Conservation (phyloP, 306 rosid genomes). For the Cicer yamashitae region DNA sequence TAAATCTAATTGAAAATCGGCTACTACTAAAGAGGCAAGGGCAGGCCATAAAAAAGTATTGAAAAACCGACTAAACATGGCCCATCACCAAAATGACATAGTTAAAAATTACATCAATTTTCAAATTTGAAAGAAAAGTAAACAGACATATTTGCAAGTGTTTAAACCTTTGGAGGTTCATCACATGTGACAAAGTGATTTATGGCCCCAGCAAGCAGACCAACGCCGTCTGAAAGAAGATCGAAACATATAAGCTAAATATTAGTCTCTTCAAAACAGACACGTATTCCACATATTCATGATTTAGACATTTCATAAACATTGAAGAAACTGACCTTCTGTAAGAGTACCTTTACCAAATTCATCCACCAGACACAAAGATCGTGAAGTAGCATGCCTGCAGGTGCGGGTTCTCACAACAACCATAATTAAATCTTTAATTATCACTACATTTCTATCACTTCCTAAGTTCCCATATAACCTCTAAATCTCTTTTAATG, state of each 20-base stretch:
- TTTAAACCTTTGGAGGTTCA: slow-evolving; percentile 84
- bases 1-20: slow-evolving; percentile 8
- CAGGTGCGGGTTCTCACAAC: slow-evolving; percentile 31
- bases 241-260: slow-evolving; percentile 33
- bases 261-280: slow-evolving; percentile 35
- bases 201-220: slow-evolving; percentile 92
- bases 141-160: slow-evolving; percentile 28
- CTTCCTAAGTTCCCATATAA: not conserved
- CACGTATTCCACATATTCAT: slow-evolving; percentile 25
- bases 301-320: slow-evolving; percentile 22
- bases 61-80: not conserved
- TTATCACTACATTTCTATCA: not conserved
- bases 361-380: slow-evolving; percentile 88
- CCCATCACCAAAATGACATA: slow-evolving; percentile 2
- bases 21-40: slow-evolving; percentile 18
- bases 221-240: slow-evolving; percentile 80
- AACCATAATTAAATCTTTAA: slow-evolving; percentile 19
- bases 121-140: slow-evolving; percentile 37
- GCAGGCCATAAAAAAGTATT: slow-evolving; percentile 10
- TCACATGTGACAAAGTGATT: slow-evolving; percentile 67
- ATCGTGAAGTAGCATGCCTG: slow-evolving; percentile 90
- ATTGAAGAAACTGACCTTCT: slow-evolving; percentile 74
- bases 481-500: not conserved
- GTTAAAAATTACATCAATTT: slow-evolving; percentile 3
- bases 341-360: slow-evolving; percentile 98